Base-by-base conservation (phyloP, 169 alveolate species). In the Plasmodium gallinaceum region DNA sequence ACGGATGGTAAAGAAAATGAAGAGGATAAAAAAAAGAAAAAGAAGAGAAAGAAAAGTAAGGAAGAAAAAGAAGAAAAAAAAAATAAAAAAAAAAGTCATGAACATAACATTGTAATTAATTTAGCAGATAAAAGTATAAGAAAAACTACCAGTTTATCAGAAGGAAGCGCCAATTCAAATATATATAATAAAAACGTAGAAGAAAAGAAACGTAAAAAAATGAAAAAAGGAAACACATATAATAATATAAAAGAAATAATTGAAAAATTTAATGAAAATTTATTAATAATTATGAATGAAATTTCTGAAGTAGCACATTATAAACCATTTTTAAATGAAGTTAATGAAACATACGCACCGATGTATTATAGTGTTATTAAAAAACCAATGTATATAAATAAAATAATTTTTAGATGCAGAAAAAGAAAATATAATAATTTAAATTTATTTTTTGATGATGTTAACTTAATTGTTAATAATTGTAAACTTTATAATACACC, bases 401-500 rank as follows among this genome's bases (percentile, higher is more conserved):
- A 83, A 69, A 70, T 83, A 9, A 83, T 83, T n/a, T 83, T 83
- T 42, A 42, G 85, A 26, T 83, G 91, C 54, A 66, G 58, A 83
- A 83, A 83, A 69, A 66, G 85, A 48, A 83, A 83, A 51, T 83
- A 83, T 62, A 83, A 83, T 48, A 83, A 43, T 83, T 39, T 83
- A 62, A 83, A 70, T 42, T n/a, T 70, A 39, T 83, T 83, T 69
- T 68, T 83, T 51, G 85, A 83, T 24, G 91, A 83, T 61, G 91
- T 83, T 6, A 68, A 83, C 68, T 45, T 83, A 45, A 83, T 83
- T 43, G 91, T 83, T 3, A 32, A 51, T 2, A 83, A 83, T 46
- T 83, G 91, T 71, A 83, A 83, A 37, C 74, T 83, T 2, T 83
- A 83, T 83, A 83, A 83, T 62, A 83, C 91, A 6, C 91, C 91